phyloP scores from a whole-genome alignment of 2,329 filamentous ascomycete genomes.

The Nigrospora sphaerica region DNA sequence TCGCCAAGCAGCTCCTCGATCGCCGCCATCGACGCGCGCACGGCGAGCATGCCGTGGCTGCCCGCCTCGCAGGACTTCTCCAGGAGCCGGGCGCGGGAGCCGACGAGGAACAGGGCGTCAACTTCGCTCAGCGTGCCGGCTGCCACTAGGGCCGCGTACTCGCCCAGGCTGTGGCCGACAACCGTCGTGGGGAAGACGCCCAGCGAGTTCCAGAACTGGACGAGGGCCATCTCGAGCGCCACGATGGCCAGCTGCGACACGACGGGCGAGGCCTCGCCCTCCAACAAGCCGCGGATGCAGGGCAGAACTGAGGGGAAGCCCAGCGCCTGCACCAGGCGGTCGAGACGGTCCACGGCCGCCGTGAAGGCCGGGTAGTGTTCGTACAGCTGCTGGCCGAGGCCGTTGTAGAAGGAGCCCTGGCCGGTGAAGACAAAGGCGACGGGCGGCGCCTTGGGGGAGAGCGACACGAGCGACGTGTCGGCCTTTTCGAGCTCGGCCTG shows the following conservation, averaged over 20 bases:
- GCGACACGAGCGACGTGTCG: slow-evolving; percentile 4
- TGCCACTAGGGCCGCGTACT: slow-evolving; percentile 52
- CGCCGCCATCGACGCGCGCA: slow-evolving; percentile 33
- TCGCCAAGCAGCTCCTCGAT: slow-evolving; percentile 38
- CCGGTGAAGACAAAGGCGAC: slow-evolving; percentile 31
- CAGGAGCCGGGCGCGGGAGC: slow-evolving; percentile 45
- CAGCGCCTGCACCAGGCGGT: slow-evolving; percentile 18
- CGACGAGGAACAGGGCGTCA: slow-evolving; percentile 53
- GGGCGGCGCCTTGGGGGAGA: slow-evolving; percentile 10
- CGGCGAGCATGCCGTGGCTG: slow-evolving; percentile 48
- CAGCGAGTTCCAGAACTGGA: slow-evolving; percentile 25
- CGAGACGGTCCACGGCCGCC: slow-evolving; percentile 22
- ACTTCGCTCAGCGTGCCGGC: slow-evolving; percentile 51
- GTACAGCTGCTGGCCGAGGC: slow-evolving; percentile 26
- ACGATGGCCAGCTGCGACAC: slow-evolving; percentile 23
- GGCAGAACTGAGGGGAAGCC: slow-evolving; percentile 30
- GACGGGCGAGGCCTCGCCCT: slow-evolving; percentile 26
- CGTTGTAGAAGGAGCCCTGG: slow-evolving; percentile 10
- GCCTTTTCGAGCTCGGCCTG: slow-evolving; percentile 14
- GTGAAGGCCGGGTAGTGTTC: slow-evolving; percentile 22
- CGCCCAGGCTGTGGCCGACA: slow-evolving; percentile 44
- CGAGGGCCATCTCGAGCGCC: slow-evolving; percentile 28
- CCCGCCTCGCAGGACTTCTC: slow-evolving; percentile 43
- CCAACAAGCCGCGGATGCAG: slow-evolving; percentile 32
- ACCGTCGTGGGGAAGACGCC: slow-evolving; percentile 31